Evolutionary conservation across 2,329 filamentous ascomycete genomes (phyloP), one percentile per base, ranked within the genome.

Genomic region (Ophiostoma angusticollis): DNA sequence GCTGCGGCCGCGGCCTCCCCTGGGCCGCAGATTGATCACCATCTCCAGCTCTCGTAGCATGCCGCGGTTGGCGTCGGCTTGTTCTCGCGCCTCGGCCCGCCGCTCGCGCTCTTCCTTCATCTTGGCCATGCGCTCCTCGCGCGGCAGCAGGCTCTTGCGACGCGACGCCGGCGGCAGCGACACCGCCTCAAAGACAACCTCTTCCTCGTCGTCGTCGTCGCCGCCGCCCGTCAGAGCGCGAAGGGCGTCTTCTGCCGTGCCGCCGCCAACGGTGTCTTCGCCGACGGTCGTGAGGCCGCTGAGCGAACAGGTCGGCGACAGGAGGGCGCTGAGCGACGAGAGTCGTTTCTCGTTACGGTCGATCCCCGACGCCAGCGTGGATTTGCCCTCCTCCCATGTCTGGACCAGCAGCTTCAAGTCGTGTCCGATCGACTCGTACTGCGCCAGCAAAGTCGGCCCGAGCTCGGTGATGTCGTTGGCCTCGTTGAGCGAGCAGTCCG

Each of bases 41-140:
- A 84, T 89, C 63, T 95, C 85, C 42, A 98, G 68, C 61, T 98
- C 91, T 46, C 81, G 78, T 46, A 98, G 70, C 84, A 98, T 94
- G 50, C 81, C 84, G 31, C 78, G 83, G 46, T 78, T 93, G 9
- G 84, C 81, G 45, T 95, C 85, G 31, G 76, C 66, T 53, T 81
- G 80, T 50, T 87, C 83, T 40, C 78, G 74, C 29, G 78, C 65
- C 29, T 75, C 67, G 16, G 81, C 80, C 54, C 84, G 82, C 46
- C 74, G 74, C 39, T 77, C 78, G 41, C 89, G 73, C 31, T 96
- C 89, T 54, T 94, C 87, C 50, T 82, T 80, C 66, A 95, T 86
- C 58, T 82, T 89, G 31, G 70, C 68, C 50, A 96, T 81, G 31
- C 91, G 77, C 60, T 98, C 86, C 52, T 94, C 87, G 52, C 89